Conservation (phyloP, 305 asterid genomes). For the Solanum chacoense region DNA sequence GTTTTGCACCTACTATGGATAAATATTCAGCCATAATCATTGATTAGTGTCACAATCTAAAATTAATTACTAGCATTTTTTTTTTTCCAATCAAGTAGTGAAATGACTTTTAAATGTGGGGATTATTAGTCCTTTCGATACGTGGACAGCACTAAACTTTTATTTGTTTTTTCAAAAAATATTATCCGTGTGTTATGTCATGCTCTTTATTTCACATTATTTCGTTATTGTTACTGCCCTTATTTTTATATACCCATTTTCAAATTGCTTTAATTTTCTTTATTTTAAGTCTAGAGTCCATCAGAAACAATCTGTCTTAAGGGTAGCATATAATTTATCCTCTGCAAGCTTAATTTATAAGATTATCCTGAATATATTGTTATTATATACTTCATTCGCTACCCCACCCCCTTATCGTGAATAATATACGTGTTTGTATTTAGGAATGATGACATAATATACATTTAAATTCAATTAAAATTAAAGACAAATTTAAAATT, state of each 20-base stretch:
- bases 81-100: neutral
- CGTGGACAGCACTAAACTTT: neutral
- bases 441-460: neutral
- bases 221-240: too few species aligned
- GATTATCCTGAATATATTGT: too few species aligned
- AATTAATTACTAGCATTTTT: neutral
- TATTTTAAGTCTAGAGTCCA: too few species aligned
- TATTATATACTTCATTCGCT: too few species aligned
- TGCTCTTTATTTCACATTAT: too few species aligned
- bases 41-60: neutral
- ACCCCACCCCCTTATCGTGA: neutral
- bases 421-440: too few species aligned
- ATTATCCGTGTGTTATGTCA: too few species aligned
- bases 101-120: neutral
- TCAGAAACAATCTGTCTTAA: neutral
- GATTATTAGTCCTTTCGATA: neutral
- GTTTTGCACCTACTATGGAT: neutral
- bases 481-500: neutral
- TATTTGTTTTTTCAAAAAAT: neutral
- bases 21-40: neutral
- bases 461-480: too few species aligned
- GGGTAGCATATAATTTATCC: too few species aligned
- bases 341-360: rapidly evolving
- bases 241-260: rapidly evolving
- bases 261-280: too few species aligned